Evolutionary conservation across 768 basidiomycete genomes (phyloP), one percentile per base, ranked within the genome.

Genomic region (Chalciporus piperatus): DNA sequence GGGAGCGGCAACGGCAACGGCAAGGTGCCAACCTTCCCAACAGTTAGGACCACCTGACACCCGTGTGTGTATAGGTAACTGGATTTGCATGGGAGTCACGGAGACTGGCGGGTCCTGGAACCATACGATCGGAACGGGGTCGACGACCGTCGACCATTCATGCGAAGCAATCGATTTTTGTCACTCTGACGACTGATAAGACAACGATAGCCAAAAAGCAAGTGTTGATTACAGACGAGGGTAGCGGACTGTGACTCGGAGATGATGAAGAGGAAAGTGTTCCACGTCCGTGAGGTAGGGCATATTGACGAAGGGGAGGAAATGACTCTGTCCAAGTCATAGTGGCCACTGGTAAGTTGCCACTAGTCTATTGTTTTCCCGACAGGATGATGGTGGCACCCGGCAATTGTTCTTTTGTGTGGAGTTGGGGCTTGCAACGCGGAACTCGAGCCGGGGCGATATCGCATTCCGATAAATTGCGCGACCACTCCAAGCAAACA

Each of bases 31-130:
- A 8, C 43, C 46, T 56, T 64, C 51, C 48, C 51, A 53, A 58
- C 53, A 50, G 33, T 33, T 2, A 33, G 35, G 32, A 14, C 32
- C n/a, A 37, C 35, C 8, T 35, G 33, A 30, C 33, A 35, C 14
- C 33, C 16, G 23, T 50, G 25, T 38, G 56, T 38, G 56, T 25
- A 40, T 44, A 53, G 40, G 54, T 33, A 47, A 41, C 47, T 30
- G 45, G 64, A 67, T 67, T 65, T 62, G 56, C 59, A 67, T 55
- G 56, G 57, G 59, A 57, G 59, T 23, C 42, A 43, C 33, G 22
- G 23, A 32, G 41, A 40, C 51, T 28, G 39, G 35, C 14, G 33
- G 30, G 35, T n/a, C 35, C 16, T 37, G n/a, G 35, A 12, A 25
- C 45, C 45, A 56, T 41, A 48, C 44, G 35, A 37, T 45, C 47